Evolutionary conservation across 139 green algal genomes (phyloP).

Genomic region (Zygnema circumcarinatum): DNA sequence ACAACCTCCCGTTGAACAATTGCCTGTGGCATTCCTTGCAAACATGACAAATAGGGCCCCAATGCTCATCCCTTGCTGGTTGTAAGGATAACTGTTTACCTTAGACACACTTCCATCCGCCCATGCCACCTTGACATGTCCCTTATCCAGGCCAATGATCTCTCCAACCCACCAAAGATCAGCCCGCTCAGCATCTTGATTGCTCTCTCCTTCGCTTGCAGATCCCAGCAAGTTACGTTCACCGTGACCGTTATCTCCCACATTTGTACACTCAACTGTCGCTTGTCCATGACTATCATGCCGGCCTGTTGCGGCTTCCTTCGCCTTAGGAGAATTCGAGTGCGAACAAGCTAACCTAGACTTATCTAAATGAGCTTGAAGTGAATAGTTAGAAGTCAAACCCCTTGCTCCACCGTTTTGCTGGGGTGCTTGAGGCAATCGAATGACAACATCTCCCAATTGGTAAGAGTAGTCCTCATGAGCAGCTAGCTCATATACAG

Average conservation of each 20-base stretch:
- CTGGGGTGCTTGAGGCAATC: neutral
- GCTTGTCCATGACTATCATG: neutral
- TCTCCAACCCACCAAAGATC: slow-evolving; percentile 60
- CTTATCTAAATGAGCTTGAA: neutral
- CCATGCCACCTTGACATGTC: slow-evolving; percentile 57
- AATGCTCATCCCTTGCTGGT: too few species aligned
- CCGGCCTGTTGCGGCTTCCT: neutral
- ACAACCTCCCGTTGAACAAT: too few species aligned
- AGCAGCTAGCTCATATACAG: slow-evolving; percentile 62
- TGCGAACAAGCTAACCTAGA: neutral
- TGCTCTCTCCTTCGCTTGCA: neutral
- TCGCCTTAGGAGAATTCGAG: too few species aligned
- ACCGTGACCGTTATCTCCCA: neutral
- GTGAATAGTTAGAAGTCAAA: neutral
- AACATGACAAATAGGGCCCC: too few species aligned
- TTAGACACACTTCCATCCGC: slow-evolving; percentile 46
- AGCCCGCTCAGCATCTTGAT: neutral
- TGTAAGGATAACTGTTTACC: slow-evolving; percentile 20
- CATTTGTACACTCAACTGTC: neutral
- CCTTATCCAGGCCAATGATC: slow-evolving; percentile 53
- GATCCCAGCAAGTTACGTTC: too few species aligned
- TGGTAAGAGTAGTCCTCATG: slow-evolving; percentile 62
- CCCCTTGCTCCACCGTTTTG: neutral
- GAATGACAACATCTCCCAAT: slow-evolving; percentile 52
- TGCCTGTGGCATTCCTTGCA: too few species aligned